Evolutionary conservation across 495 filamentous ascomycete genomes (phyloP).

Genomic region (Collariella sp.): DNA sequence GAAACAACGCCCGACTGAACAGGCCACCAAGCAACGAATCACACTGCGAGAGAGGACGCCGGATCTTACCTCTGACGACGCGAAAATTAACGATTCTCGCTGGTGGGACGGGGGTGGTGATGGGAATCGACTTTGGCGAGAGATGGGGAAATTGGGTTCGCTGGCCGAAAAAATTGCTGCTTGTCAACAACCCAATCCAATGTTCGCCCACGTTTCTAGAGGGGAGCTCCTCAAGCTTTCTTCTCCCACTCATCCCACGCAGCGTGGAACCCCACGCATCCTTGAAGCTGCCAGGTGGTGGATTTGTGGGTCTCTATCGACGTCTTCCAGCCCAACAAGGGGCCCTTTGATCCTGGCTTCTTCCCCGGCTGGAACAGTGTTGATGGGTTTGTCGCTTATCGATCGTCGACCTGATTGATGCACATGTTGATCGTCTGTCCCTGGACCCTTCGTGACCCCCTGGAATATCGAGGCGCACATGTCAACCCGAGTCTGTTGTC

Average conservation of each 20-base stretch:
- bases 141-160: background rate
- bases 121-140: background rate
- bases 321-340: background rate
- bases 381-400: too few relatives aligned
- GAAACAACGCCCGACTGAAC: background rate
- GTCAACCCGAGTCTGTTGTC: background rate
- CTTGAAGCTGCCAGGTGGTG: background rate
- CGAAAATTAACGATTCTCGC: background rate
- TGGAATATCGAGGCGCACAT: background rate
- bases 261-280: constrained; percentile 9
- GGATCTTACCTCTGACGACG: background rate
- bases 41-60: background rate
- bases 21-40: background rate
- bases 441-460: background rate
- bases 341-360: too few relatives aligned
- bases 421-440: background rate
- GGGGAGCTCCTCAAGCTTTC: constrained; percentile 14
- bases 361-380: too few relatives aligned
- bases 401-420: too few relatives aligned
- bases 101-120: background rate
- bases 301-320: background rate
- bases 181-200: constrained; percentile 4
- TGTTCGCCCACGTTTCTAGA: background rate
- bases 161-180: constrained; percentile 13
- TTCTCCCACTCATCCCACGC: constrained; percentile 17